phyloP scores from a whole-genome alignment of 78 protist genomes.

The Monocercomonoides exilis region DNA sequence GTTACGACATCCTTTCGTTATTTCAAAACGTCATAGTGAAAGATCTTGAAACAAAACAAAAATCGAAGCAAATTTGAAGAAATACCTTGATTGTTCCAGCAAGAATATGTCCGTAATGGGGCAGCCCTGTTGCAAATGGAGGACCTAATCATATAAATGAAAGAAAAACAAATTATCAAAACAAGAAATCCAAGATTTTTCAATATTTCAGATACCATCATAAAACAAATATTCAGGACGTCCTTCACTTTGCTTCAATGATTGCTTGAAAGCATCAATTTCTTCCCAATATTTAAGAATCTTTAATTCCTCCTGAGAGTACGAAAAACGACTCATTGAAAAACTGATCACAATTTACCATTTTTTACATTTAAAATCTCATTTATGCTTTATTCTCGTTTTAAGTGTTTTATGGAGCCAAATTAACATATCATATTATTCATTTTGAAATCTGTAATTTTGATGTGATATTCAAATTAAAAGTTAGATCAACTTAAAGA shows the following conservation, averaged over 20 bases:
- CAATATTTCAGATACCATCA: slow-evolving; percentile 37
- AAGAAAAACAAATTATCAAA: slow-evolving; percentile 69
- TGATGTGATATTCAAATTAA: too few species aligned
- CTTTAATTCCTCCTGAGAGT: slow-evolving; percentile 67
- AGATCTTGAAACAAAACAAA: too few species aligned
- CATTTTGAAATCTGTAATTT: too few species aligned
- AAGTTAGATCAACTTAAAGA: too few species aligned
- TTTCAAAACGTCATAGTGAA: too few species aligned
- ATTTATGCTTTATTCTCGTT: too few species aligned
- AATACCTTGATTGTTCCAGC: slow-evolving; percentile 94
- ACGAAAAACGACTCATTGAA: too few species aligned
- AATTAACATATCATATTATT: too few species aligned
- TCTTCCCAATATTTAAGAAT: slow-evolving; percentile 71
- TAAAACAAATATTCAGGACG: slow-evolving; percentile 32
- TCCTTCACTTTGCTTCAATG: slow-evolving; percentile 38
- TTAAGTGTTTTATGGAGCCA: too few species aligned
- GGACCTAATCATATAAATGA: slow-evolving; percentile 81
- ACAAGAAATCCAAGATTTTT: background rate
- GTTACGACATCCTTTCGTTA: slow-evolving; percentile 80
- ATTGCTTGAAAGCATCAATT: slow-evolving; percentile 75
- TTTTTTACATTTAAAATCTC: too few species aligned
- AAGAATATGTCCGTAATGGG: slow-evolving; percentile 98
- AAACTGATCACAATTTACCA: too few species aligned
- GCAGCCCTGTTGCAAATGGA: slow-evolving; percentile 99
- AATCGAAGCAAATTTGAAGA: background rate